Percentiles rank a stretch among this genome's conserved stretches.
Conservation (phyloP, 140 eudicot species). For the Ambrosia hybrid region DNA sequence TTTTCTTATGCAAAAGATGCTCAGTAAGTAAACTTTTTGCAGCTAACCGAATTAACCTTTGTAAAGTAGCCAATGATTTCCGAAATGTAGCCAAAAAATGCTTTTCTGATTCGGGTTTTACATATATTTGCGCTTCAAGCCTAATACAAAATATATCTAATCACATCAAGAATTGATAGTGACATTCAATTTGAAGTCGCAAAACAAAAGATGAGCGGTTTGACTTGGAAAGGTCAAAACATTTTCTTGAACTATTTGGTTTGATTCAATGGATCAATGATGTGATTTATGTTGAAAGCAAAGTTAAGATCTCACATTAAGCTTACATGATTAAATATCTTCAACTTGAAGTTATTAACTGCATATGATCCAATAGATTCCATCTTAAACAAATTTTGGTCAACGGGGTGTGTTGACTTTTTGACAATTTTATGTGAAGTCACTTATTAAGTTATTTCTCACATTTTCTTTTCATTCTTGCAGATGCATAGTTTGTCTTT, state of each 20-base stretch:
- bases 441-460: background rate
- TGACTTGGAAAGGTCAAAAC: too few species aligned
- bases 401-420: slow-evolving; percentile 21
- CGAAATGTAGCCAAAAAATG: too few species aligned
- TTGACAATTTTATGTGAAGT: background rate
- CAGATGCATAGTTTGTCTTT: slow-evolving; percentile 86
- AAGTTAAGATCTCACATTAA: slow-evolving; percentile 15
- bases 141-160: background rate
- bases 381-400: slow-evolving; percentile 18
- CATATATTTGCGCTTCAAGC: too few species aligned
- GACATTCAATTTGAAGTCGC: background rate
- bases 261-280: too few species aligned
- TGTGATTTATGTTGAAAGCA: background rate
- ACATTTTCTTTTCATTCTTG: slow-evolving; percentile 21
- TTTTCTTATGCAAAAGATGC: slow-evolving; percentile 61
- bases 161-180: background rate
- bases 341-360: slow-evolving; percentile 19
- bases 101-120: too few species aligned
- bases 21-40: slow-evolving; percentile 55
- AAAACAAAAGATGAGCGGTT: too few species aligned
- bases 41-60: background rate
- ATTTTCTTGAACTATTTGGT: too few species aligned
- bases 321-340: slow-evolving; percentile 5
- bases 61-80: too few species aligned
- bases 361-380: slow-evolving; percentile 6